Evolutionary conservation across 2,329 filamentous ascomycete genomes (phyloP).

Genomic region (Diaporthe sp.): DNA sequence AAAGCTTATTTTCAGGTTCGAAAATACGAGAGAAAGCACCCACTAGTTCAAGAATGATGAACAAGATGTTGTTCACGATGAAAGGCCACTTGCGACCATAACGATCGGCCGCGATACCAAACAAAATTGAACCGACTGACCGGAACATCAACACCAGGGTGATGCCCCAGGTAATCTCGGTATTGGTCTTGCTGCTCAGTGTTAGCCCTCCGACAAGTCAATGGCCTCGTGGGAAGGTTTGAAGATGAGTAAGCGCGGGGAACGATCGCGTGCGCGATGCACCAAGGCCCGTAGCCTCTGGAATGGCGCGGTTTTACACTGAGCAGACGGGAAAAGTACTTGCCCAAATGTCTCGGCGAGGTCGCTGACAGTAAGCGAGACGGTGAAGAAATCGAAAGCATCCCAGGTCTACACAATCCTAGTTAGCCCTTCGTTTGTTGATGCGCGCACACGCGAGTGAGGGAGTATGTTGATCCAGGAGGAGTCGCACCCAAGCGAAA

Average conservation of each 20-base stretch:
- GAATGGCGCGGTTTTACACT: background rate
- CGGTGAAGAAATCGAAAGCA: constrained; percentile 75
- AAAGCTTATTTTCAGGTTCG: constrained; percentile 3
- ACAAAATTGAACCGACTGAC: constrained; percentile 62
- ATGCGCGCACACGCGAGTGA: background rate
- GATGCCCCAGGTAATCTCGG: constrained; percentile 73
- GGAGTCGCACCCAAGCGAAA: constrained; percentile 61
- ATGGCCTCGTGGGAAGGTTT: background rate
- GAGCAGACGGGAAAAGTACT: background rate
- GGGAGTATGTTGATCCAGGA: background rate
- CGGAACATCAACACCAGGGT: constrained; percentile 72
- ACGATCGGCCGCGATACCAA: constrained; percentile 65
- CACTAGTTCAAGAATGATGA: constrained; percentile 78
- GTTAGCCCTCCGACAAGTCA: background rate
- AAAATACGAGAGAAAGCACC: constrained; percentile 39
- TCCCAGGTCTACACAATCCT: constrained; percentile 62
- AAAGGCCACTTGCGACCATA: constrained; percentile 78
- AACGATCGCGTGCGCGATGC: background rate
- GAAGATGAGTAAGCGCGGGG: background rate
- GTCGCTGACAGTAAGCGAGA: constrained; percentile 67
- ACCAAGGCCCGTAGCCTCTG: no score
- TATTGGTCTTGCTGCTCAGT: constrained; percentile 52
- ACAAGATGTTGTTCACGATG: constrained; percentile 78
- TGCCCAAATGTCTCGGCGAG: constrained; percentile 61
- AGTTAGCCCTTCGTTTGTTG: background rate